These are phyloP conservation scores for Xylaria castorea DNA, from an alignment of 495 filamentous ascomycete species.

Conservation along the genomic window DNA sequence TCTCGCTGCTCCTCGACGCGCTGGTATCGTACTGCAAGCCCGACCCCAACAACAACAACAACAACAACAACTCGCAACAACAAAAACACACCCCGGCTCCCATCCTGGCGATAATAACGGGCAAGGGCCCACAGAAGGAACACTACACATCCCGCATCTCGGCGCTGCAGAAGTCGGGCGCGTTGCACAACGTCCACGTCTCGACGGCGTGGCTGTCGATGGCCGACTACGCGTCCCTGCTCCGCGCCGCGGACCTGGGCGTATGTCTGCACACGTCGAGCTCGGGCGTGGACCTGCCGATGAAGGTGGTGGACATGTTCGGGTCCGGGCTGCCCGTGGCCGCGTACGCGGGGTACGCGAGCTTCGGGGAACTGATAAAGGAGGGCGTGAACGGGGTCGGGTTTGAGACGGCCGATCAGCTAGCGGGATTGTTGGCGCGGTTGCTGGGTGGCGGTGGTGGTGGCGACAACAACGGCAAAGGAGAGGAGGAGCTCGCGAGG, in stretches of 20 bases:
- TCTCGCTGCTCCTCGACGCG: slow-evolving; percentile 85
- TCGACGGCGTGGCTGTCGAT: slow-evolving; percentile 82
- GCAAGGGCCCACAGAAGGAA: slow-evolving; percentile 84
- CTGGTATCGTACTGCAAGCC: slow-evolving; percentile 69
- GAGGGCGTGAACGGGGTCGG: slow-evolving; percentile 86
- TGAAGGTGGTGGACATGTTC: slow-evolving; percentile 99
- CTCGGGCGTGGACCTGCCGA: slow-evolving; percentile 93
- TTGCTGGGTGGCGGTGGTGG: slow-evolving; percentile 60
- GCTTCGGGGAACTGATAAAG: slow-evolving; percentile 83
- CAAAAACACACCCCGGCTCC: slow-evolving; percentile 51
- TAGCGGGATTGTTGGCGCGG: slow-evolving; percentile 63
- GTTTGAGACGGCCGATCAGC: slow-evolving; percentile 70
- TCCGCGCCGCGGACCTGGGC: slow-evolving; percentile 89
- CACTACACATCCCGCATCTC: slow-evolving; percentile 72
- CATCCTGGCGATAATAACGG: slow-evolving; percentile 84
- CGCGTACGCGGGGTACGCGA: slow-evolving; percentile 81
- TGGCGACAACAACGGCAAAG: too few relatives aligned
- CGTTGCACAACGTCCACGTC: slow-evolving; percentile 72
- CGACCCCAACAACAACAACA: slow-evolving; percentile 12
- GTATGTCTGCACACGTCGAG: slow-evolving; percentile 91
- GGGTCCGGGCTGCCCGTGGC: slow-evolving; percentile 90
- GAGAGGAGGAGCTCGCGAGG: slow-evolving; percentile 55
- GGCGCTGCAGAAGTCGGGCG: slow-evolving; percentile 61
- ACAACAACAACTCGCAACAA: neutral
- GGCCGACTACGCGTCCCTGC: slow-evolving; percentile 80